These are phyloP conservation scores for Triticum urartu DNA, from an alignment of 176 grass and related monocot genomes.

Conservation along the genomic window DNA sequence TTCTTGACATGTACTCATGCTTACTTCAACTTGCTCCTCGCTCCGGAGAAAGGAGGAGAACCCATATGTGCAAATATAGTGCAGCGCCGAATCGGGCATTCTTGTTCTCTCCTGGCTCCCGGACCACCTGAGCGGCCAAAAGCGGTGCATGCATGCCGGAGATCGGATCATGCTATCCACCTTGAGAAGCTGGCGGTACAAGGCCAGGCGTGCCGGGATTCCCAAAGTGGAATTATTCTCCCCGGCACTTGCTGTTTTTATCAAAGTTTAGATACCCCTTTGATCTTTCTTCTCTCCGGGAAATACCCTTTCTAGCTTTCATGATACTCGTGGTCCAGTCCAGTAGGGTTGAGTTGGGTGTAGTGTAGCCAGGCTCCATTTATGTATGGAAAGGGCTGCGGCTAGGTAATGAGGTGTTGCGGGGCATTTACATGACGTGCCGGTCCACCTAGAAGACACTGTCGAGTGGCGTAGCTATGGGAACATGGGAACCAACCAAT, in stretches of 20 bases:
- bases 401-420: background rate
- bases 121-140: conserved; percentile 21
- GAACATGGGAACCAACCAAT: background rate
- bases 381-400: background rate
- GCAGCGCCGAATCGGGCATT: background rate
- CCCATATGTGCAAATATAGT: background rate
- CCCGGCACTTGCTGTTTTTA: conserved; percentile 28
- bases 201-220: background rate
- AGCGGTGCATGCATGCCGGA: background rate
- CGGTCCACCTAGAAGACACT: background rate
- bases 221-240: conserved; percentile 35
- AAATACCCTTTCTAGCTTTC: conserved; percentile 19
- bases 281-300: background rate
- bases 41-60: too few species aligned
- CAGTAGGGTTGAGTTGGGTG: background rate
- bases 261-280: conserved; percentile 22
- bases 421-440: background rate
- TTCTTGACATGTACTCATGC: too few species aligned
- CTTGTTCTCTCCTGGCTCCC: background rate
- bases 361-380: background rate
- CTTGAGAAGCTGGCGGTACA: background rate
- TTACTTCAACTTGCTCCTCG: background rate
- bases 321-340: conserved; percentile 20
- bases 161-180: conserved; percentile 19
- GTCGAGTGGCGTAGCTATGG: background rate